Base-by-base conservation (phyloP, 495 filamentous ascomycete species). In the Xylaria venustula region DNA sequence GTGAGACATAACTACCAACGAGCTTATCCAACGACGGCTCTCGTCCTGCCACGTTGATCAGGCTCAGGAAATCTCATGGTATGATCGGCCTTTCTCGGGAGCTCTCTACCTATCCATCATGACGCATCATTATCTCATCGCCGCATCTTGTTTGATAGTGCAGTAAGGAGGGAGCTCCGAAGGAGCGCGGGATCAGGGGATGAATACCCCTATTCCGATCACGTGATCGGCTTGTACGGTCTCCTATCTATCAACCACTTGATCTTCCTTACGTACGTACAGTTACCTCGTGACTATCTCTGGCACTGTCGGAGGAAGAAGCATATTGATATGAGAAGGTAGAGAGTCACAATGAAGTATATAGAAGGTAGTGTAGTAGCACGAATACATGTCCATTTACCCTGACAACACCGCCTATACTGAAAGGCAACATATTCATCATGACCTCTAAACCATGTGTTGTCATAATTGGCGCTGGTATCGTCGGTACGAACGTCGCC, bases 401-500 rank as follows among this genome's bases (percentile, higher is more conserved):
- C 46, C 36, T 32, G 53, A 6, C 37, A 51, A 22, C 34, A 41
- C 37, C 30, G 26, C 41, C 34, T 6, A 30, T 12, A 45, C 25
- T 52, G 40, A 52, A 60, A 40, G 36, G 47, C 48, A 52, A n/a
- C n/a, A 53, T 19, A 46, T 54, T 30, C 58, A 44, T 28, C 58
- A 61, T 61, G 58, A 48, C 58, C 52, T 46, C 49, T 3, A 61
- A 53, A 47, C 41, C 26, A 65, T 68, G 71, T 26, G 76, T 81
- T 22, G 78, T 83, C 47, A 82, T 83, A 42, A 82, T 83, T 61
- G 80, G 80, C 23, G 80, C 80, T 32, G 80, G 80, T 6, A 83
- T 83, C 53, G 80, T 83, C 22, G 80, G 80, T 46, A 74, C 76
- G 48, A 83, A 83, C 55, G 55, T 83, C 25, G 80, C 79, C 36